Evolutionary conservation across 306 rosid species (phyloP).

Genomic region (Glycine tomentella): DNA sequence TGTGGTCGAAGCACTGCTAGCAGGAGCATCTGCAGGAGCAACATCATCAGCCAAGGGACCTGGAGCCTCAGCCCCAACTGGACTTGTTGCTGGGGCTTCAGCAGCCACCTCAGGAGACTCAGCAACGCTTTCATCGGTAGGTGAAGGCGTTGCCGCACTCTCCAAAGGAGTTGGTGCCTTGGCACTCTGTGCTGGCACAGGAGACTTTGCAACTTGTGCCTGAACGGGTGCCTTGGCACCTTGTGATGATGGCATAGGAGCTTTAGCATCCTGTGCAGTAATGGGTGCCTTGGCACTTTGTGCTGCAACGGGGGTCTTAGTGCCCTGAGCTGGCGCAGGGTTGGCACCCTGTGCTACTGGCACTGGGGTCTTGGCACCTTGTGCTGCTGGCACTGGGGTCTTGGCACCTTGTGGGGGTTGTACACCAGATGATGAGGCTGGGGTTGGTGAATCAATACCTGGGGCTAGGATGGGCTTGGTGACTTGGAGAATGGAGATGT

Average conservation of each 20-base stretch:
- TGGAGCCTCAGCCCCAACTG: background rate
- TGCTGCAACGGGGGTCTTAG: background rate
- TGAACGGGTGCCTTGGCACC: background rate
- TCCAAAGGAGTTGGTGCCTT: background rate
- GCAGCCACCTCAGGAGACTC: background rate
- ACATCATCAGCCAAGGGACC: conserved; percentile 36
- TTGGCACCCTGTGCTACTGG: too few species aligned
- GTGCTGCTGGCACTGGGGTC: background rate
- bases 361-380: too few species aligned
- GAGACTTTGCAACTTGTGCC: background rate
- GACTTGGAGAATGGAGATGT: conserved; percentile 66
- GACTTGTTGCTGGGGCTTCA: background rate
- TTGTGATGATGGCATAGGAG: background rate
- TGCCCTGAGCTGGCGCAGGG: too few species aligned
- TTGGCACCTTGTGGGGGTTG: background rate
- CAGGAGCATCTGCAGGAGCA: conserved; percentile 34
- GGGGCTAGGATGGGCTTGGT: conserved; percentile 49
- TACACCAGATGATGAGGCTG: background rate
- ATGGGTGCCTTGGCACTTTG: background rate
- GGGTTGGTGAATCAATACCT: conserved; percentile 44
- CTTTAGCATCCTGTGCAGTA: background rate
- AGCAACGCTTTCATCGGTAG: background rate
- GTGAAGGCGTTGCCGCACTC: background rate
- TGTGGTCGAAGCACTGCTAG: conserved; percentile 28
- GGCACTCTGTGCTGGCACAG: background rate